These are phyloP conservation scores for Populus tremula DNA, from an alignment of 345 rosid genomes.

Conservation along the genomic window DNA sequence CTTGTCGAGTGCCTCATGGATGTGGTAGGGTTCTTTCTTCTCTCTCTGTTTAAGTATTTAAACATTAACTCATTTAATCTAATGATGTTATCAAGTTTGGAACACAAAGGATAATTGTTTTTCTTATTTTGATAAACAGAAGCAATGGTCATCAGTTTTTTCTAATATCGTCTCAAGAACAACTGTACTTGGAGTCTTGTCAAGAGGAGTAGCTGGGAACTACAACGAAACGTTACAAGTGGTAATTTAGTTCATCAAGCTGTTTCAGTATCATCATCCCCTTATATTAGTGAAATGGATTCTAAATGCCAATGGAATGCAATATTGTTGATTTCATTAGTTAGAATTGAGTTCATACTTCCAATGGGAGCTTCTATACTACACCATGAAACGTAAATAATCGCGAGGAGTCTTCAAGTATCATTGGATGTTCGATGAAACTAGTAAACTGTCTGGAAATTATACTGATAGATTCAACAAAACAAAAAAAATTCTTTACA, in stretches of 20 bases:
- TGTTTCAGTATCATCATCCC: background rate
- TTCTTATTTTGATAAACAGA: conserved; percentile 25
- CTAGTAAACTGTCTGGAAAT: too few species aligned
- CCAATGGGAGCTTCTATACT: too few species aligned
- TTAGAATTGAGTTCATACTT: too few species aligned
- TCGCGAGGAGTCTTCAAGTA: too few species aligned
- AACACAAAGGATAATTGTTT: background rate
- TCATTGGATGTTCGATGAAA: too few species aligned
- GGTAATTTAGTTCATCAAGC: conserved; percentile 29
- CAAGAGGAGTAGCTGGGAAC: conserved; percentile 24
- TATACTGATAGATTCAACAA: background rate
- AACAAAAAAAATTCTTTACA: background rate
- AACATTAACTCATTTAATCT: too few species aligned
- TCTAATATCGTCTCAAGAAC: conserved; percentile 40
- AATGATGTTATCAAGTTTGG: background rate
- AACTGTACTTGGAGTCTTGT: conserved; percentile 31
- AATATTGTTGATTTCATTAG: too few species aligned
- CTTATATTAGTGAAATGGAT: too few species aligned
- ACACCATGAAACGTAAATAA: too few species aligned
- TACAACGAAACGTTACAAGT: conserved; percentile 41
- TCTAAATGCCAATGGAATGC: too few species aligned
- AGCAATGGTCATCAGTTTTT: conserved; percentile 41
- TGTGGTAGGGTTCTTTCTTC: conserved; percentile 18
- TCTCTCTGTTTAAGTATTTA: background rate
- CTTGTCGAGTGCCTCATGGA: conserved; percentile 43